Evolutionary conservation across 257 asterid genomes (phyloP).

Genomic region (Sherardia arvensis): DNA sequence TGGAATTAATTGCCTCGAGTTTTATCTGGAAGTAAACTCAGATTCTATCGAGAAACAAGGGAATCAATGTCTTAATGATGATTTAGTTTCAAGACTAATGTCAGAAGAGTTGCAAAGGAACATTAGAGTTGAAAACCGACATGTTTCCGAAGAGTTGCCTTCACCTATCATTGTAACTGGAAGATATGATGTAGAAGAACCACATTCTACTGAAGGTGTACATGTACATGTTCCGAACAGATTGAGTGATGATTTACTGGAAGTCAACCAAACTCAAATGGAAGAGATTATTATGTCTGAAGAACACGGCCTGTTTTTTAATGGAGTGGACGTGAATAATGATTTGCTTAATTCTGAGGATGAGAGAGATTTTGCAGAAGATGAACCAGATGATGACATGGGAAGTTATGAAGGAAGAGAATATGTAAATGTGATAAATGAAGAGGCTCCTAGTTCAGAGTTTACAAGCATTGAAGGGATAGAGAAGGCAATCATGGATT

Average conservation of each 20-base stretch:
- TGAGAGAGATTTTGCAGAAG: not conserved
- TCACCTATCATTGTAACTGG: too few species aligned
- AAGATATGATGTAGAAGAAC: not conserved
- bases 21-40: not conserved
- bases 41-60: not conserved
- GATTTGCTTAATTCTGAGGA: not conserved
- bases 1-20: slow-evolving; percentile 1
- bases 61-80: not conserved
- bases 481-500: too few species aligned
- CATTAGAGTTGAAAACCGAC: not conserved
- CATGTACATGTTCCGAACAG: not conserved
- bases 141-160: not conserved
- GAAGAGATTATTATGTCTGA: not conserved
- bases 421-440: too few species aligned
- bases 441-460: too few species aligned
- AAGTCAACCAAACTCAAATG: not conserved
- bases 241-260: not conserved
- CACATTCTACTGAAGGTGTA: not conserved
- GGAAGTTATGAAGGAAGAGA: too few species aligned
- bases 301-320: not conserved
- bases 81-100: not conserved
- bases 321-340: not conserved
- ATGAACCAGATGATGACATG: not conserved
- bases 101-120: too few species aligned
- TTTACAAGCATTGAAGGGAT: too few species aligned